phyloP scores from a whole-genome alignment of 805 yeast species.

The Cephaloascus albidus region DNA sequence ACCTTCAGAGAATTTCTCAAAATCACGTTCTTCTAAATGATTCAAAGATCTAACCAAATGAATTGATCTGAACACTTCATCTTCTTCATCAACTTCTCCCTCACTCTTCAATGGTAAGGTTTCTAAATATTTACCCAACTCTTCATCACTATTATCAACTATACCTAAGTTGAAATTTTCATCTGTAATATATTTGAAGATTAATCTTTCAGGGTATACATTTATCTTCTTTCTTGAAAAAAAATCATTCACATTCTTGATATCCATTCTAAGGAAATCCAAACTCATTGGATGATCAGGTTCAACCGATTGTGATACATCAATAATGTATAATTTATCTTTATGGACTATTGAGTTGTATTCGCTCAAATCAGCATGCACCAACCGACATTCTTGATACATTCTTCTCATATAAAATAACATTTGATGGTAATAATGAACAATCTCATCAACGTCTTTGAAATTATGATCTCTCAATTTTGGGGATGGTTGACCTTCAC shows the following conservation, averaged over 20 bases:
- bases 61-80: conserved; percentile 77
- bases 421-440: conserved; percentile 65
- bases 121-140: conserved; percentile 31
- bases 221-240: conserved; percentile 64
- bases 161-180: conserved; percentile 26
- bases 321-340: conserved; percentile 74
- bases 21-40: conserved; percentile 85
- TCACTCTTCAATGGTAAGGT: conserved; percentile 50
- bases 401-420: conserved; percentile 77
- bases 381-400: conserved; percentile 81
- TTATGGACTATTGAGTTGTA: conserved; percentile 86
- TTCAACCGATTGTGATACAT: conserved; percentile 95
- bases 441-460: conserved; percentile 55
- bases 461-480: conserved; percentile 78
- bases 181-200: conserved; percentile 65
- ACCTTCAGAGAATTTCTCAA: conserved; percentile 68
- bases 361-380: conserved; percentile 95
- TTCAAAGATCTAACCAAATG: conserved; percentile 73
- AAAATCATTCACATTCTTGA: conserved; percentile 87
- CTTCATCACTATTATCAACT: conserved; percentile 29
- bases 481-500: conserved; percentile 88
- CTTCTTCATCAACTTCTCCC: conserved; percentile 51
- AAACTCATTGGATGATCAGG: conserved; percentile 97
- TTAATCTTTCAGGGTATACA: conserved; percentile 71
- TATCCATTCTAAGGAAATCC: conserved; percentile 95